Percentiles rank a stretch among this genome's conserved stretches.
Evolutionary conservation across 2,329 filamentous ascomycete genomes (phyloP).

Genomic region (Leptographium radiaticola): DNA sequence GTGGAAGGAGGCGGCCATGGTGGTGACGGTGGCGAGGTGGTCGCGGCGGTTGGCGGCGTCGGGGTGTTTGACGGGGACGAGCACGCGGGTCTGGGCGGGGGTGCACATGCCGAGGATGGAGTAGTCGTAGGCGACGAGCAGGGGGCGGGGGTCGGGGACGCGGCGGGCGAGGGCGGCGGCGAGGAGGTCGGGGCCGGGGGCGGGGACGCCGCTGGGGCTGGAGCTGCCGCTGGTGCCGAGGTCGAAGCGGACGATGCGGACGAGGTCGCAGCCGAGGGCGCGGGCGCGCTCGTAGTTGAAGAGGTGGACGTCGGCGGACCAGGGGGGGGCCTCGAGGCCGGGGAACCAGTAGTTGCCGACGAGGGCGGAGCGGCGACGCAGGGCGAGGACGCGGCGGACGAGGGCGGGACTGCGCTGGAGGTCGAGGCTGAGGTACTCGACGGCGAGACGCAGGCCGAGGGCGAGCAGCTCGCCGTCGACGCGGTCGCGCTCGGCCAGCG

Average conservation of each 20-base stretch:
- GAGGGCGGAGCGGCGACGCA: conserved; percentile 44
- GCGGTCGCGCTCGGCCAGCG: conserved; percentile 23
- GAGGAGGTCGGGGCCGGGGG: conserved; percentile 34
- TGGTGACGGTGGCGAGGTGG: conserved; percentile 35
- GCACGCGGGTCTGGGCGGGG: conserved; percentile 29
- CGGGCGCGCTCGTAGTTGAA: conserved; percentile 40
- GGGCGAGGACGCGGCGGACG: conserved; percentile 33
- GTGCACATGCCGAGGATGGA: conserved; percentile 28
- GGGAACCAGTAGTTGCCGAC: conserved; percentile 42
- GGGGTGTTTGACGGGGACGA: conserved; percentile 40
- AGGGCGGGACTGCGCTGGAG: conserved; percentile 39
- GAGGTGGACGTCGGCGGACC: conserved; percentile 40
- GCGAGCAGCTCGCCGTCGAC: conserved; percentile 45
- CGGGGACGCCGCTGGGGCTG: conserved; percentile 24
- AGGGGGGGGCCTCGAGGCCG: conserved; percentile 34
- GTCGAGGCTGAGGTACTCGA: conserved; percentile 53
- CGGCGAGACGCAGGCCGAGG: conserved; percentile 51
- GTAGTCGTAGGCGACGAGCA: conserved; percentile 34
- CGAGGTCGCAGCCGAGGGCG: conserved; percentile 44
- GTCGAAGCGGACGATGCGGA: conserved; percentile 46
- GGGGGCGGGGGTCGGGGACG: conserved; percentile 32
- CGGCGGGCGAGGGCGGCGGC: conserved; percentile 29
- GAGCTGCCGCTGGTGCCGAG: conserved; percentile 35
- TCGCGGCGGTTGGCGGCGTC: conserved; percentile 26
- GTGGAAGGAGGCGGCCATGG: conserved; percentile 41